phyloP scores from a whole-genome alignment of 2,329 filamentous ascomycete genomes.

The Didymella glomerata region DNA sequence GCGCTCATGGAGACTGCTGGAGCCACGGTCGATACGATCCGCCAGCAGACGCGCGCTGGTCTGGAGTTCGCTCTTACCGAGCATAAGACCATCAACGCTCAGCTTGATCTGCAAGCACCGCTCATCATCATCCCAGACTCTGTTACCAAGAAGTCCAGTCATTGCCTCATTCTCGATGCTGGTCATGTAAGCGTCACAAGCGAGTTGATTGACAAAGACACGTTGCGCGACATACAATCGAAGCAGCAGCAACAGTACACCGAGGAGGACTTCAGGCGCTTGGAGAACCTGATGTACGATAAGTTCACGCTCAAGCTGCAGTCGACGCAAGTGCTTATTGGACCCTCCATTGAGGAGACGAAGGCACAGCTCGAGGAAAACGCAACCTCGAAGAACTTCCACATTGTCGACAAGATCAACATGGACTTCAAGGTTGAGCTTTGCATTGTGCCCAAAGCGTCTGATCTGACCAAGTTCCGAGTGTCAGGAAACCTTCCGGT shows the following conservation, averaged over 20 bases:
- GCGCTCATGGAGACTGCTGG: conserved; percentile 95
- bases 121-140: conserved; percentile 96
- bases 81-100: conserved; percentile 97
- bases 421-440: conserved; percentile 96
- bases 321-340: conserved; percentile 94
- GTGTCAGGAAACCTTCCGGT: conserved; percentile 92
- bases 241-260: conserved; percentile 90
- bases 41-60: conserved; percentile 94
- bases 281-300: conserved; percentile 97
- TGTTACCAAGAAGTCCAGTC: conserved; percentile 79
- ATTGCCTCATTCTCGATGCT: conserved; percentile 93
- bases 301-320: conserved; percentile 92
- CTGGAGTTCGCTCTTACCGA: conserved; percentile 96
- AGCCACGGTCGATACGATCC: conserved; percentile 91
- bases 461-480: conserved; percentile 89
- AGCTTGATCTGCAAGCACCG: conserved; percentile 92
- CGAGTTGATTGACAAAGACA: conserved; percentile 90
- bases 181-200: conserved; percentile 95
- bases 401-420: conserved; percentile 96
- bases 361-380: conserved; percentile 78
- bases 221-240: conserved; percentile 85
- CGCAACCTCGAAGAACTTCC: conserved; percentile 74
- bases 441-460: conserved; percentile 95
- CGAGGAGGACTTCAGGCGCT: conserved; percentile 84
- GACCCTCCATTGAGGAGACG: conserved; percentile 89